Evolutionary conservation across 2,329 filamentous ascomycete species (phyloP).

Genomic region (Verticillium isaacii): DNA sequence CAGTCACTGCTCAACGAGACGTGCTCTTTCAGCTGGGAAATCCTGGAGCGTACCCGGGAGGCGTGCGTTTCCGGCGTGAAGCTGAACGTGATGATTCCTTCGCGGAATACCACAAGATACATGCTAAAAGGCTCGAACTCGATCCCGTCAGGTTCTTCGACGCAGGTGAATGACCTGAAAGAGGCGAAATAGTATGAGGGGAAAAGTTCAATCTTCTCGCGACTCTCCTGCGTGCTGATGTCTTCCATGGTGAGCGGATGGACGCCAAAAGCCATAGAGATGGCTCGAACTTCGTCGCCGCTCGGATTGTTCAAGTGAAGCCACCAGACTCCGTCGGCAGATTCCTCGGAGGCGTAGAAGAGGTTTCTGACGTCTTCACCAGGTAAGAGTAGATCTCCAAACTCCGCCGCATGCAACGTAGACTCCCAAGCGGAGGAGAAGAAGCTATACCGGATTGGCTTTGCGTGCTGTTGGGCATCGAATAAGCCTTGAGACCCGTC

Average conservation of each 20-base stretch:
- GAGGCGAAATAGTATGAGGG: constrained; percentile 97
- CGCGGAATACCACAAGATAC: constrained; percentile 93
- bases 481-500: constrained; percentile 36
- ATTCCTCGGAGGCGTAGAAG: constrained; percentile 63
- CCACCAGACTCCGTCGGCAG: constrained; percentile 90
- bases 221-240: constrained; percentile 89
- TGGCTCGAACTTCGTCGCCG: constrained; percentile 78
- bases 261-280: constrained; percentile 92
- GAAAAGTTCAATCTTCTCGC: constrained; percentile 98
- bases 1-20: constrained; percentile 93
- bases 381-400: constrained; percentile 83
- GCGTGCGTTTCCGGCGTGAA: constrained; percentile 86
- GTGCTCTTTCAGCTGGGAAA: constrained; percentile 89
- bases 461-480: constrained; percentile 25
- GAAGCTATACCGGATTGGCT: constrained; percentile 73
- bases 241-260: constrained; percentile 96
- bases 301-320: constrained; percentile 88
- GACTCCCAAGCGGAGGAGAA: constrained; percentile 95
- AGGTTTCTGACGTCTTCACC: constrained; percentile 87
- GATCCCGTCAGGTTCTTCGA: constrained; percentile 71
- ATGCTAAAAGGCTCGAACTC: constrained; percentile 95
- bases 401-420: constrained; percentile 83
- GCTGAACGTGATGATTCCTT: constrained; percentile 92
- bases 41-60: constrained; percentile 83
- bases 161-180: constrained; percentile 84